Evolutionary conservation across 495 filamentous ascomycete genomes (phyloP).

Genomic region (Aspergillus diversus): DNA sequence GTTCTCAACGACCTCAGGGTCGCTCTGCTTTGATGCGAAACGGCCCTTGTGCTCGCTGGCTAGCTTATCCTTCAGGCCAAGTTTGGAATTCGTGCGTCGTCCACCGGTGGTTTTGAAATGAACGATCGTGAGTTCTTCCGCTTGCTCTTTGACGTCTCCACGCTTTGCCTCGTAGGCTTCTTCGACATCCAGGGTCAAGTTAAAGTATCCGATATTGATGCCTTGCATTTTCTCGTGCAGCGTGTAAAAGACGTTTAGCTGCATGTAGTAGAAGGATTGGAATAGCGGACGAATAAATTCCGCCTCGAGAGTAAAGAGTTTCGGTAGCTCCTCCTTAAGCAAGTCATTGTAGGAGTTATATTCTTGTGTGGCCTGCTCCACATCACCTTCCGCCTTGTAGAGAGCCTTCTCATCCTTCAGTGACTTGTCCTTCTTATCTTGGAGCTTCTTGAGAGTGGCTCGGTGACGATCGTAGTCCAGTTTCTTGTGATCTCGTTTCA

Average conservation of each 20-base stretch:
- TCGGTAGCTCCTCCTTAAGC: constrained; percentile 92
- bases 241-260: constrained; percentile 99
- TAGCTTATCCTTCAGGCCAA: constrained; percentile 46
- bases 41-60: constrained; percentile 42
- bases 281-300: constrained; percentile 98
- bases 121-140: constrained; percentile 77
- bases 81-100: constrained; percentile 50
- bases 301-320: constrained; percentile 87
- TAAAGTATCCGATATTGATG: constrained; percentile 96
- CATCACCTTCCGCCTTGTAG: constrained; percentile 92
- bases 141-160: constrained; percentile 79
- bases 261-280: constrained; percentile 99
- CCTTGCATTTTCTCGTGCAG: constrained; percentile 97
- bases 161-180: constrained; percentile 87
- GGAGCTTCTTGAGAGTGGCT: constrained; percentile 82
- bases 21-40: constrained; percentile 39
- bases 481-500: constrained; percentile 96
- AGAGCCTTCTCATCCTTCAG: constrained; percentile 97
- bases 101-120: constrained; percentile 86
- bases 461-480: constrained; percentile 92
- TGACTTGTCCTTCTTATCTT: constrained; percentile 96
- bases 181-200: constrained; percentile 85
- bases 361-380: constrained; percentile 91
- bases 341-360: constrained; percentile 97
- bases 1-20: constrained; percentile 57